These are phyloP conservation scores for Tieghemiomyces parasiticus DNA, from an alignment of 192 early-diverging fungal genomes.

Conservation along the genomic window DNA sequence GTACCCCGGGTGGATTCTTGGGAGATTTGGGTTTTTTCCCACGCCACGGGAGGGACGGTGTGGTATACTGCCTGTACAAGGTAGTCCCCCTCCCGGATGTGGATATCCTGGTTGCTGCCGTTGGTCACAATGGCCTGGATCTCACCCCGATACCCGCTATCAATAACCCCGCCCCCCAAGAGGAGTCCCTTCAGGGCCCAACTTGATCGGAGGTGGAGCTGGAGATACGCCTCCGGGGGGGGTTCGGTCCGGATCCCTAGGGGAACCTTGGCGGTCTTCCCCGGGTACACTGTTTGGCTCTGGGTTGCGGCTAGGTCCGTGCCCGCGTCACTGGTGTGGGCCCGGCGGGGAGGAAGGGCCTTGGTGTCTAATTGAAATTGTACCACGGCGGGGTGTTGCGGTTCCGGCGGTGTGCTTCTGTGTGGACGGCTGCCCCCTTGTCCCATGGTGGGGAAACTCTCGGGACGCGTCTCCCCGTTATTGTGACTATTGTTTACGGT, in stretches of 20 bases:
- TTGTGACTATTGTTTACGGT: too few relatives aligned
- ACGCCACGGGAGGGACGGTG: background rate
- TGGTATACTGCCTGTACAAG: background rate
- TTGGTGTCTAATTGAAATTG: too few relatives aligned
- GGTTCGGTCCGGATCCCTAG: background rate
- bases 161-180: background rate
- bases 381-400: too few relatives aligned
- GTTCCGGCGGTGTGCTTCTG: too few relatives aligned
- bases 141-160: background rate
- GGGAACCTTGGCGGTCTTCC: background rate
- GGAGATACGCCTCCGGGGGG: background rate
- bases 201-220: background rate
- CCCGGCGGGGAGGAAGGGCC: too few relatives aligned
- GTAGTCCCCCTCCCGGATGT: background rate
- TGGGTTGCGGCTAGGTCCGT: too few relatives aligned
- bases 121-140: slow-evolving; percentile 2
- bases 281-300: too few relatives aligned
- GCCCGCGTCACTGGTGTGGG: too few relatives aligned
- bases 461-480: too few relatives aligned
- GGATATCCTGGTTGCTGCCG: background rate
- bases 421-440: too few relatives aligned
- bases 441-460: too few relatives aligned
- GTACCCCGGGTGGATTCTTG: background rate
- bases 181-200: background rate
- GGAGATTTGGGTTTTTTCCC: background rate